Percentiles rank a stretch among this genome's conserved stretches.
Evolutionary conservation across 192 early-diverging fungal genomes (phyloP).

Genomic region (Dispira simplex): DNA sequence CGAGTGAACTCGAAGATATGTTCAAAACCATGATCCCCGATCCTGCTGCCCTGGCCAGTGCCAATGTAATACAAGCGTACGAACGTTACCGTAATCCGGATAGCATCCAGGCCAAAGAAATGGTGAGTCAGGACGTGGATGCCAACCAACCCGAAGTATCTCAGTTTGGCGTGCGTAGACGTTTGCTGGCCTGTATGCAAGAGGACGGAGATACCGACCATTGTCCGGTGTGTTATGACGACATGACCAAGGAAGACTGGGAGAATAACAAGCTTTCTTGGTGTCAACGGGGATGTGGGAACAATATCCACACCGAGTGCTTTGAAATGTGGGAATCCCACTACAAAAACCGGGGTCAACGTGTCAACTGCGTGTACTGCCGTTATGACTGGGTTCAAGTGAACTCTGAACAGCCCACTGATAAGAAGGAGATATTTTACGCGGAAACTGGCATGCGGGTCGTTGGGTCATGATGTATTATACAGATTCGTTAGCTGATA

Average conservation of each 20-base stretch:
- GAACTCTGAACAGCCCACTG: too few species aligned
- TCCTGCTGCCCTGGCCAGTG: neutral
- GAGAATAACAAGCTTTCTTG: neutral
- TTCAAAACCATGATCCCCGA: neutral
- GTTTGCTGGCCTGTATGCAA: neutral
- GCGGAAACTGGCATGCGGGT: too few species aligned
- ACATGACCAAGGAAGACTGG: conserved; percentile 2
- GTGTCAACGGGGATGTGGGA: neutral
- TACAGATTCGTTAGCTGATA: too few species aligned
- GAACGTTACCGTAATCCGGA: neutral
- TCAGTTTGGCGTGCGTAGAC: neutral
- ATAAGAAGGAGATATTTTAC: too few species aligned
- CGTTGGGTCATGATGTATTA: too few species aligned
- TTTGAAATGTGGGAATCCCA: neutral
- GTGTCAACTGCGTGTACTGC: conserved; percentile 3
- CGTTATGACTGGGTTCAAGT: neutral
- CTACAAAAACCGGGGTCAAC: neutral
- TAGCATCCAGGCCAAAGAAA: neutral
- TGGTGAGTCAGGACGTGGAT: neutral
- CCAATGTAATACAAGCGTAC: neutral
- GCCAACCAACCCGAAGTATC: neutral
- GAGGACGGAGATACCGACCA: neutral
- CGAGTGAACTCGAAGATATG: neutral
- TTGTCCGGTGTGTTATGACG: neutral
- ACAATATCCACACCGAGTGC: conserved; percentile 1